A percentile compares a stretch with the other conserved stretches of the same genome.
These are phyloP conservation scores for Macrolepiota albuminosa DNA, from an alignment of 768 basidiomycete genomes.

Conservation along the genomic window DNA sequence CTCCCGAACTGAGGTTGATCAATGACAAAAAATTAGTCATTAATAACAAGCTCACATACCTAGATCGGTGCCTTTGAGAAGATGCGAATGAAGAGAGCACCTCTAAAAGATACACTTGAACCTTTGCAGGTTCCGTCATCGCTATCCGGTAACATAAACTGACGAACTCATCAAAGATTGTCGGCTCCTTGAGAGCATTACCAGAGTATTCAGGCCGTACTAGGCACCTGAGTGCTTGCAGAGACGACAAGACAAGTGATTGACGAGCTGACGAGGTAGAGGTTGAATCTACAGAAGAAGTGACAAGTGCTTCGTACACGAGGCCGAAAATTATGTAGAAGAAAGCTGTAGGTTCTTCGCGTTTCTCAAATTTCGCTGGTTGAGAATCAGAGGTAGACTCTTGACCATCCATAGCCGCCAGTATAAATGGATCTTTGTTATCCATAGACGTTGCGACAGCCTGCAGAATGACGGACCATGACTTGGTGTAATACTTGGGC, in stretches of 20 bases:
- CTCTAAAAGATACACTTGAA: constrained; percentile 71
- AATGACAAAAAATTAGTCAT: neutral
- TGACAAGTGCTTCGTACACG: constrained; percentile 83
- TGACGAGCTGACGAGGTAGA: constrained; percentile 35
- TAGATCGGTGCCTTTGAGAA: constrained; percentile 25
- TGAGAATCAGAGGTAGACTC: constrained; percentile 31
- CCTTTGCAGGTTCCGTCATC: constrained; percentile 72
- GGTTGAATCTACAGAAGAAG: constrained; percentile 57
- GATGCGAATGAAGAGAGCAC: constrained; percentile 58
- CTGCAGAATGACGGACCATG: constrained; percentile 80
- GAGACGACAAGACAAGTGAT: constrained; percentile 51
- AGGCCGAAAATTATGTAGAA: constrained; percentile 92
- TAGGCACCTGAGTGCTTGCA: constrained; percentile 77
- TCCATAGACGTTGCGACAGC: constrained; percentile 83
- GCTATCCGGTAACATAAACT: constrained; percentile 86
- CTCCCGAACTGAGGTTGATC: constrained; percentile 20
- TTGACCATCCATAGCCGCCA: constrained; percentile 80
- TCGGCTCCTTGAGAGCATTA: constrained; percentile 70
- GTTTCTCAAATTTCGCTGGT: constrained; percentile 21
- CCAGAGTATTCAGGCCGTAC: constrained; percentile 80
- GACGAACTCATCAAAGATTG: constrained; percentile 86
- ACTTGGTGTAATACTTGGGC: constrained; percentile 75
- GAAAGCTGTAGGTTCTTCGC: constrained; percentile 67
- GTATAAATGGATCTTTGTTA: constrained; percentile 55
- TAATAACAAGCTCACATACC: constrained; percentile 13